Percentiles rank a stretch among this genome's conserved stretches.
phyloP scores from a whole-genome alignment of 345 rosid species.

The Trapa bicornis region DNA sequence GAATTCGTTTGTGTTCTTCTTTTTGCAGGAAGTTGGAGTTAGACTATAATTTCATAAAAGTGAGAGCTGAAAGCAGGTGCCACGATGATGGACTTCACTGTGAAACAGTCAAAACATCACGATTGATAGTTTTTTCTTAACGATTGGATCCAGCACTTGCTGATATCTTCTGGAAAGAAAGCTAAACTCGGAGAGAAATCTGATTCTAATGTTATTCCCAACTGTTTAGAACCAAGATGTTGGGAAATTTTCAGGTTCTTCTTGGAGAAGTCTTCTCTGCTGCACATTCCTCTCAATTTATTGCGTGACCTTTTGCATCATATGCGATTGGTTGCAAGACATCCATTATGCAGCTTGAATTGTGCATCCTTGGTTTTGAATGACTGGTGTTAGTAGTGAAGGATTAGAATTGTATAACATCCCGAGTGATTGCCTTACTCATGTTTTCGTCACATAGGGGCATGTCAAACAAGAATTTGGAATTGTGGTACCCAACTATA shows the following conservation, averaged over 20 bases:
- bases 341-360: constrained; percentile 23
- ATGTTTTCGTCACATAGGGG: constrained; percentile 47
- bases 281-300: constrained; percentile 43
- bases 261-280: constrained; percentile 42
- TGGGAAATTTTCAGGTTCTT: constrained; percentile 73
- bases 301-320: constrained; percentile 48
- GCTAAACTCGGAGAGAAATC: constrained; percentile 14
- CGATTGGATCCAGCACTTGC: constrained; percentile 63
- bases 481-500: constrained; percentile 52
- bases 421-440: constrained; percentile 49
- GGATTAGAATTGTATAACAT: constrained; percentile 33
- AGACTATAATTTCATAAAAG: constrained; percentile 38
- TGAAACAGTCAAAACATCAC: constrained; percentile 50
- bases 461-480: constrained; percentile 52
- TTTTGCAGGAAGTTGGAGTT: constrained; percentile 69
- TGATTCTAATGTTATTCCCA: constrained; percentile 12
- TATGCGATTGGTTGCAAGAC: constrained; percentile 29
- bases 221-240: constrained; percentile 58
- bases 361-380: constrained; percentile 11
- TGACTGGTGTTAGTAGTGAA: constrained; percentile 21
- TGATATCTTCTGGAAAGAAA: constrained; percentile 39
- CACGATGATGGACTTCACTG: constrained; percentile 26
- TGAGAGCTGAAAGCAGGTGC: constrained; percentile 16
- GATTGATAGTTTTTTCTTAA: constrained; percentile 46
- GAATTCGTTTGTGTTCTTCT: too few relatives aligned